Base-by-base conservation (phyloP, 1,284 basidiomycete species). In the Vanrija sp. region DNA sequence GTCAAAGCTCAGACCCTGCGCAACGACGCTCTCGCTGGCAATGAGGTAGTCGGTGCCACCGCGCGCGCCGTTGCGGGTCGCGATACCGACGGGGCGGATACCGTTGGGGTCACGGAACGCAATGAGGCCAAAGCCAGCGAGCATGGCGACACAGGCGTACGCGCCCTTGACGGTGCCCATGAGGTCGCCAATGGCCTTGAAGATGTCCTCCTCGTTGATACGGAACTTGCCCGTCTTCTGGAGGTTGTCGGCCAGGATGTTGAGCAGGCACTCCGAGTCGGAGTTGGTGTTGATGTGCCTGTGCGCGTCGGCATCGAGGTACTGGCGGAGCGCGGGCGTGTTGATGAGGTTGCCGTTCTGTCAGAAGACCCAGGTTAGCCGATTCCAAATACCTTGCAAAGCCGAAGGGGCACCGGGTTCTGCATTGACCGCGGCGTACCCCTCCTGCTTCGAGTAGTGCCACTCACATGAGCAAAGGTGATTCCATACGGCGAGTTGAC, bases 301-400 rank as follows among this genome's bases (percentile, higher is more conserved):
- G 78, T 99, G 96, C 8, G 94, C 95, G 41, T 88, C 91, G 41
- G 91, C 89, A 70, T 99, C 96, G 81, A 99, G 89, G 78, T 86
- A 95, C 66, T 88, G 85, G 61, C 93, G 83, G 23, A 99, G 81
- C 52, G 85, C 81, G 14, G 80, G 75, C 7, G 93, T 96, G 79
- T 99, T 96, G 81, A 97, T 96, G 38, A 98, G 84, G 76, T 99
- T 99, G 49, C 96, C 96, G 78, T 99, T 99, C 92, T 97, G 68
- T 51, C 41, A 48, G 47, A 38, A 20, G 9, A 43, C 31, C n/a
- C 37, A 5, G 31, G 31, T 31, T 31, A 31, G 31, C 31, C 31
- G 31, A 31, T 31, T 31, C 31, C 31, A 31, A 31, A 31, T 31
- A 12, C 31, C 31, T 31, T 31, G 31, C 31, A 31, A 31, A 31